Evolutionary conservation across 441 rosid genomes (phyloP).

Genomic region (Adansonia grandidieri): DNA sequence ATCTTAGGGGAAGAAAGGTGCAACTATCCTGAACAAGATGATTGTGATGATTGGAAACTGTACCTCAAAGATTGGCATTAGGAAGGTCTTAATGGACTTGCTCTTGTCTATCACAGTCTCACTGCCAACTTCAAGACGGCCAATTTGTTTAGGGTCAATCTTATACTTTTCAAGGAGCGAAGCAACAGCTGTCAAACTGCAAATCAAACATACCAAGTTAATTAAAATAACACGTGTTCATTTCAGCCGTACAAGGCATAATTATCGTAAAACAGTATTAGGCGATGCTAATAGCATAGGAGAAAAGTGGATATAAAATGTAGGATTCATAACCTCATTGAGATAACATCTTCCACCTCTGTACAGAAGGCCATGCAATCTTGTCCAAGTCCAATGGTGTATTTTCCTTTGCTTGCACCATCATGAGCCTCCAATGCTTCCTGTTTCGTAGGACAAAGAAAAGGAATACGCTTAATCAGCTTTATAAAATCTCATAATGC

Average conservation of each 20-base stretch:
- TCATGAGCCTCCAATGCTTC: slow-evolving; percentile 93
- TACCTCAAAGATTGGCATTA: slow-evolving; percentile 99
- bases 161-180: slow-evolving; percentile 88
- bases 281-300: slow-evolving; percentile 9
- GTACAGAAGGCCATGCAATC: slow-evolving; percentile 97
- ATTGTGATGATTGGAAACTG: not conserved
- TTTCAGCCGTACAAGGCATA: not conserved
- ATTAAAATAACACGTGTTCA: not conserved
- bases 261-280: not conserved
- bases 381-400: slow-evolving; percentile 98
- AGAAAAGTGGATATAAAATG: not conserved
- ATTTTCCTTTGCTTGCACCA: slow-evolving; percentile 95
- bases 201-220: slow-evolving; percentile 4
- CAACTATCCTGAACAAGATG: slow-evolving; percentile 6
- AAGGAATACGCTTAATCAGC: not conserved
- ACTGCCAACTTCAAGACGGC: slow-evolving; percentile 97
- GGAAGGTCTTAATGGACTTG: slow-evolving; percentile 97
- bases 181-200: slow-evolving; percentile 86
- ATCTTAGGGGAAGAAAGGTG: not conserved
- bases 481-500: not conserved
- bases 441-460: slow-evolving; percentile 41
- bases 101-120: slow-evolving; percentile 99
- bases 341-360: slow-evolving; percentile 98
- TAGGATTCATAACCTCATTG: slow-evolving; percentile 72
- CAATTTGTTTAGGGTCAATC: slow-evolving; percentile 89